These are phyloP conservation scores for Ilex paraguariensis DNA, from an alignment of 305 asterid genomes.

Conservation along the genomic window DNA sequence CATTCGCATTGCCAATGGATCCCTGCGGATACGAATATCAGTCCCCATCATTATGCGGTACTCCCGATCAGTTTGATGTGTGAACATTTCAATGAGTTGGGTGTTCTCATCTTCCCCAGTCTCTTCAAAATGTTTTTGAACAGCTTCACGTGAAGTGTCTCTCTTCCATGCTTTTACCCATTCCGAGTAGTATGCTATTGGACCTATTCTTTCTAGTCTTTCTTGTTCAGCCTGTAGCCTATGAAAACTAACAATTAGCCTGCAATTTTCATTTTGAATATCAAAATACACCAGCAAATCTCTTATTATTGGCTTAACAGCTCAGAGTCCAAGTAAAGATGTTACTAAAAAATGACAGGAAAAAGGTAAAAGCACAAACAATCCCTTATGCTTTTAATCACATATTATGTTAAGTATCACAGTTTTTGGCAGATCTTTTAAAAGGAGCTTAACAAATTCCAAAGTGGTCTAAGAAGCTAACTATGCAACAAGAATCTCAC, in stretches of 20 bases:
- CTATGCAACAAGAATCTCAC: too few species aligned
- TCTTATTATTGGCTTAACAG: too few species aligned
- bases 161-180: slow-evolving; percentile 90
- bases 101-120: slow-evolving; percentile 95
- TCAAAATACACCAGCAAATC: too few species aligned
- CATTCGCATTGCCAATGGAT: slow-evolving; percentile 94
- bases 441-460: too few species aligned
- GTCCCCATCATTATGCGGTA: slow-evolving; percentile 98
- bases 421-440: too few species aligned
- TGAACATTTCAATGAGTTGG: slow-evolving; percentile 83
- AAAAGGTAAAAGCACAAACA: too few species aligned
- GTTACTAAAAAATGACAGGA: too few species aligned
- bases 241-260: slow-evolving; percentile 21
- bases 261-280: neutral
- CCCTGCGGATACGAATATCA: slow-evolving; percentile 76
- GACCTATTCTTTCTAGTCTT: slow-evolving; percentile 58
- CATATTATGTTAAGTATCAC: too few species aligned
- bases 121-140: slow-evolving; percentile 90
- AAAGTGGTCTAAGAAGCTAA: too few species aligned
- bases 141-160: slow-evolving; percentile 85
- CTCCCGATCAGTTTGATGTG: slow-evolving; percentile 80
- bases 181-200: slow-evolving; percentile 84
- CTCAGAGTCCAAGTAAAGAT: too few species aligned
- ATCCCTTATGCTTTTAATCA: too few species aligned
- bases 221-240: slow-evolving; percentile 82